Base-by-base conservation (phyloP, 164 flowering plant species). In the Kalanchoe fedtschenkoi region DNA sequence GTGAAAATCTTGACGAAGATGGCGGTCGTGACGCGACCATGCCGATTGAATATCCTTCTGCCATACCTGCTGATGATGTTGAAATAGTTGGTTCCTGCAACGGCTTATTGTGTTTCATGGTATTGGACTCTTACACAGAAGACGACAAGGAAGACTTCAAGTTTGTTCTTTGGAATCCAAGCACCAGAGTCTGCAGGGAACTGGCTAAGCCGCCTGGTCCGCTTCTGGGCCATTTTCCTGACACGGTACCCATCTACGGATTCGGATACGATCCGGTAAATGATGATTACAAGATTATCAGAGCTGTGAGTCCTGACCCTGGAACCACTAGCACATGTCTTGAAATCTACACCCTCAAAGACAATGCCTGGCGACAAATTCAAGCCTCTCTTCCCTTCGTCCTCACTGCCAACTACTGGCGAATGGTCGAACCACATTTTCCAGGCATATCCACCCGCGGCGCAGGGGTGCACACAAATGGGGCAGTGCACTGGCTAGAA, bases 81-180 rank as follows among this genome's bases (percentile, higher is more conserved):
- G 55, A 47, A 9, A 24, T 47, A 1, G 24, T 47, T 24, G 55
- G 55, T 30, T 47, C 55, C 10, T 47, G 55, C 26, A 24, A 47
- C 13, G 55, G 55, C 30, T 47, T 47, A 30, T 24, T 47, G 24
- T 47, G 55, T 16, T 47, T 47, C 29, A 47, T 47, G 55, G 55
- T 47, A 24, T 2, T 30, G 1, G 30, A 8, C 21, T 2, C 30
- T 11, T 21, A 17, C 26, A 5, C 53, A 6, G 5, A 22, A 2
- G 30, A 47, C n/a, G n/a, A n/a, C 16, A 22, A 22, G 14, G 0
- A 2, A 6, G 55, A 24, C 26, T 22, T 22, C 30, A 22, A 10
- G 13, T 47, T 47, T 6, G 11, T 47, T 8, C 29, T 47, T 1
- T 47, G 55, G 55, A 47, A 47, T 47, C 55, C 55, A 0, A 47